Conservation (phyloP, 208 protist species). For the Crithidia bombi region DNA sequence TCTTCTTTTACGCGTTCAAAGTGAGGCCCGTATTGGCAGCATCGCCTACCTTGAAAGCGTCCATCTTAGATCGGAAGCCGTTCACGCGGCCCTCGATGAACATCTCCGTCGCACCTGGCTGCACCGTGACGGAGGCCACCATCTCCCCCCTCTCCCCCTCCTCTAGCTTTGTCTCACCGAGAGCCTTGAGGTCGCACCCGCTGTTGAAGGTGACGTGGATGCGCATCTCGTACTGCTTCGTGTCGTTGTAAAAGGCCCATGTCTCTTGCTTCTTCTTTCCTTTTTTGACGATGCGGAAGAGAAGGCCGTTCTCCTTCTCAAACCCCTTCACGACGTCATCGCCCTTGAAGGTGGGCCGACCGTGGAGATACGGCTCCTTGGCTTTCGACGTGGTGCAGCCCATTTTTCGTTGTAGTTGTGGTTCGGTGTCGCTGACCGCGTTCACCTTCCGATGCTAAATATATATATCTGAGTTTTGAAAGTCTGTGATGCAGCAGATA, state of each 20-base stretch:
- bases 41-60: constrained; percentile 41
- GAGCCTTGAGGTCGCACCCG: constrained; percentile 62
- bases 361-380: constrained; percentile 52
- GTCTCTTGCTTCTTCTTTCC: constrained; percentile 40
- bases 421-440: not conserved
- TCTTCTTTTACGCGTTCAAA: not conserved
- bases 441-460: no score
- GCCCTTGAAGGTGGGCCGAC: constrained; percentile 56
- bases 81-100: constrained; percentile 73
- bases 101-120: constrained; percentile 63
- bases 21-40: constrained; percentile 16
- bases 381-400: constrained; percentile 45
- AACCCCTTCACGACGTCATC: constrained; percentile 77
- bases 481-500: no score
- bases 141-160: constrained; percentile 45
- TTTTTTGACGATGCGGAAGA: constrained; percentile 72
- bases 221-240: constrained; percentile 75
- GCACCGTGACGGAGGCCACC: constrained; percentile 56
- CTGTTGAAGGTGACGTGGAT: constrained; percentile 65
- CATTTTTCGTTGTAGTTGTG: constrained; percentile 32
- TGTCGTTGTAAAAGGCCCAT: constrained; percentile 86
- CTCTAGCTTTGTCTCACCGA: constrained; percentile 63
- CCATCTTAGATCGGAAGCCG: constrained; percentile 69
- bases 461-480: no score
- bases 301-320: constrained; percentile 74